Base-by-base conservation (phyloP, 2,329 filamentous ascomycete species). In the Claviceps sorghi region DNA sequence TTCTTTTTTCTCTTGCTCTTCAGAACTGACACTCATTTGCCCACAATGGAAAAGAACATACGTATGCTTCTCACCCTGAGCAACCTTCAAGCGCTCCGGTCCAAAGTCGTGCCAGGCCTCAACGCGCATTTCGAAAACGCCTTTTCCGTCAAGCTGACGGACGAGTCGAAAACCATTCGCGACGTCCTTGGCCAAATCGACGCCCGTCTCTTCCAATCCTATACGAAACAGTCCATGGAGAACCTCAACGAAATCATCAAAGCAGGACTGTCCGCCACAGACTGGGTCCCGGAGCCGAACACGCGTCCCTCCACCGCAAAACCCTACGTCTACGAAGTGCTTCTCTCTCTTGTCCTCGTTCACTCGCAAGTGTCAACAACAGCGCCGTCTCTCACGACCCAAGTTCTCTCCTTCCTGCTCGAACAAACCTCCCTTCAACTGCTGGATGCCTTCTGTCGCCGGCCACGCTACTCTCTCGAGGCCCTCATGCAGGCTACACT, bases 401-500 rank as follows among this genome's bases (percentile, higher is more conserved):
- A 89, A 58, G 84, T 98, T 4, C 76, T 98, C 13, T 89, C 88
- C 1, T 85, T 91, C 65, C 77, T 97, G 34, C 81, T 97, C 41
- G 89, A 95, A 64, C 81, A 89, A 62, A 78, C 86, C 11, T 91
- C 85, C 11, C 72, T 78, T 6, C 83, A 89, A 55, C 81, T 97
- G n/a, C 81, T 96, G 17, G 78, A 84, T 30, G 83, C 88, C 0
- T 95, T 97, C 74, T 72, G 71, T 74, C 78, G 65, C 38, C 81
- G 84, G 7, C 67, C 74, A 4, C 74, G 73, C 21, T 97, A 93
- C 69, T 78, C 82, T 1, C 80, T 98, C 0, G 75, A 84, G 5
- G 84, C 86, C 7, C 78, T 98, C 49, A 95, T 97, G 83, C 94
- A 98, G 69, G 94, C 94, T 1, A 98, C 93, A 0, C 79, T 98